These are phyloP conservation scores for Scutellaria baicalensis DNA, from an alignment of 257 asterid genomes.

Conservation along the genomic window DNA sequence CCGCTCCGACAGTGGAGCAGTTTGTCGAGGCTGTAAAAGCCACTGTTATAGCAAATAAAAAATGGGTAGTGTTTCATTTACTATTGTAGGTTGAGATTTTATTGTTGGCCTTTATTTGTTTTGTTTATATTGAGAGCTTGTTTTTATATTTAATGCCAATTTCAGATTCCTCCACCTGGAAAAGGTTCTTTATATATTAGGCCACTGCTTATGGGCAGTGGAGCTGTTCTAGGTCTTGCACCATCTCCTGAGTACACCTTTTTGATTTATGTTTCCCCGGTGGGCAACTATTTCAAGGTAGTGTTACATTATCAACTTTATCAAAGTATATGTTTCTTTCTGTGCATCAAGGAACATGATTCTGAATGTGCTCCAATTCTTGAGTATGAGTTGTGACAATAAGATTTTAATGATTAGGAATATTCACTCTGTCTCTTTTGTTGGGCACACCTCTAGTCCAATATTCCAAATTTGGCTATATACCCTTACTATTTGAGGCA, in stretches of 20 bases:
- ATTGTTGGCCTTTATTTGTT: conserved; percentile 5
- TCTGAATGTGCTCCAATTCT: not conserved
- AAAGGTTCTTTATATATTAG: conserved; percentile 89
- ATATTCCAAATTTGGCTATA: not conserved
- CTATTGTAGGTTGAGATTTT: not conserved
- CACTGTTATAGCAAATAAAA: conserved; percentile 79
- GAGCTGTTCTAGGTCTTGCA: conserved; percentile 95
- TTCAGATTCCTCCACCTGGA: conserved; percentile 95
- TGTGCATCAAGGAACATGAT: not conserved
- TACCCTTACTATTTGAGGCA: not conserved
- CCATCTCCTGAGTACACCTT: conserved; percentile 98
- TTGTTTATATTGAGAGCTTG: not conserved
- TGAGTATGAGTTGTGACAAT: not conserved
- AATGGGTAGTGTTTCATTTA: conserved; percentile 66
- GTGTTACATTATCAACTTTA: not conserved
- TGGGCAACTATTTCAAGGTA: conserved; percentile 97
- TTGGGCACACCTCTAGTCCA: not conserved
- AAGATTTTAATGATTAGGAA: not conserved
- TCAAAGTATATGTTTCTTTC: not conserved
- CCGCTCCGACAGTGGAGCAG: conserved; percentile 83
- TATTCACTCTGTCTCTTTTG: not conserved
- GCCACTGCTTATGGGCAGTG: conserved; percentile 98
- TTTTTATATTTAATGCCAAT: conserved; percentile 1
- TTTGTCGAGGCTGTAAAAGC: conserved; percentile 82
- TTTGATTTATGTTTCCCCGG: conserved; percentile 87